A percentile compares a stretch with the other conserved stretches of the same genome.
phyloP scores from a whole-genome alignment of 2,329 filamentous ascomycete species.

The Rutstroemia sp. region DNA sequence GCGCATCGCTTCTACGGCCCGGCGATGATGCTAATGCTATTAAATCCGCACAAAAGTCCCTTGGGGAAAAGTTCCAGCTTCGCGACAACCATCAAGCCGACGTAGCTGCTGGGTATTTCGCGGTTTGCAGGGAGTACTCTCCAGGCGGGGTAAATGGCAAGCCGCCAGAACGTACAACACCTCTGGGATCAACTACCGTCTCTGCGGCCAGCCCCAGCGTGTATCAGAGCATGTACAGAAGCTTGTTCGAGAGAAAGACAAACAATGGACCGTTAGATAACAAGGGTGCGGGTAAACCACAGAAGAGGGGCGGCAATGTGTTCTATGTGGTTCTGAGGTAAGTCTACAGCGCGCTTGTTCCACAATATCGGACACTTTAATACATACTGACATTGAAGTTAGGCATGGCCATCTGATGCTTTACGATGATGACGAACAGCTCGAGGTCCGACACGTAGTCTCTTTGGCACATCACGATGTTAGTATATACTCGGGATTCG shows the following conservation, averaged over 20 bases:
- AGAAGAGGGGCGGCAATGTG: constrained; percentile 68
- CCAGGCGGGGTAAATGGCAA: constrained; percentile 89
- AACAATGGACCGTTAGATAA: constrained; percentile 28
- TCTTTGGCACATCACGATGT: constrained; percentile 83
- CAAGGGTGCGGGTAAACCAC: constrained; percentile 26
- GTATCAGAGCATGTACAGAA: constrained; percentile 97
- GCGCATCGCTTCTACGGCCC: constrained; percentile 42
- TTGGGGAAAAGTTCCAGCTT: constrained; percentile 54
- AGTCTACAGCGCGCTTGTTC: background rate
- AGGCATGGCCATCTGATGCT: constrained; percentile 95
- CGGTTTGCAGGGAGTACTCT: constrained; percentile 88
- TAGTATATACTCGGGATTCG: constrained; percentile 74
- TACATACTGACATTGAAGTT: background rate
- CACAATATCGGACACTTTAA: background rate
- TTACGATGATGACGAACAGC: constrained; percentile 89
- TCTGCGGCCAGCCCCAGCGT: constrained; percentile 82
- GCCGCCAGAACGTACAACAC: constrained; percentile 78
- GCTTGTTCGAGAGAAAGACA: constrained; percentile 80
- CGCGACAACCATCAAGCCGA: constrained; percentile 56
- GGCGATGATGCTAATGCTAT: constrained; percentile 60
- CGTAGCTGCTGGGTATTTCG: constrained; percentile 85
- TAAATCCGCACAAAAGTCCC: constrained; percentile 49
- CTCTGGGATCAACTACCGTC: constrained; percentile 66
- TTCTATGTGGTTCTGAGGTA: constrained; percentile 89
- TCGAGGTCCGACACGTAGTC: constrained; percentile 94